Evolutionary conservation across 169 alveolate species (phyloP), one percentile per base, ranked within the genome.

Genomic region (Plasmodium fragile): DNA sequence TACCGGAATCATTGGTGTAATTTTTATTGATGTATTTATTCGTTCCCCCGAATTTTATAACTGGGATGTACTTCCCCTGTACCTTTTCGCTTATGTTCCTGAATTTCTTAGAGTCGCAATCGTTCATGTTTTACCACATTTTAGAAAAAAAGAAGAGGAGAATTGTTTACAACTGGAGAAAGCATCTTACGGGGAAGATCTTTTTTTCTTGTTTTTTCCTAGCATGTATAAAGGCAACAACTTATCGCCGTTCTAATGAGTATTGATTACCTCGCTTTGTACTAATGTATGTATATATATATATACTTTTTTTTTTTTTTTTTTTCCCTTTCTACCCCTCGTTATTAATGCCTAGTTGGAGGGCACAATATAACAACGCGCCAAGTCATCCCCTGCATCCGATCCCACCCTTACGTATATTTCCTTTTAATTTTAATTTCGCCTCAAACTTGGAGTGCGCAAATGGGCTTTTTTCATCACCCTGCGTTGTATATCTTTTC

Each of bases 31-130:
- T 91, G 79, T 80, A 91, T 39, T 79, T 91, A 34, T 80, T 91
- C 22, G 94, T 41, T 34, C 94, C 94, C 55, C 94, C 94, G 73
- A 91, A 91, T 53, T 91, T 91, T 18, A 91, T 39, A n/a, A 91
- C 92, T 11, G 94, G 94, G 53, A 70, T 25, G 53, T 91, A 91
- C 72, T 81, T 81, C 39, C 94, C 94, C 25, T 81, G 78, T 2
- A 91, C 82, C 55, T 36, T 69, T 30, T 91, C 84, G 52, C 92
- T 81, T 45, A 81, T 49, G 82, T 91, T 55, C 80, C 92, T 91
- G 78, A 87, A 87, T 55, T 78, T 77, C 25, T 87, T 59, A 59
- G 78, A 18, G 73, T 87, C 93, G 45, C 65, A 25, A 87, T 87
- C 90, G 77, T 59, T 87, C 93, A 87, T 87, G 53, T 87, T 87